Conservation (phyloP, 139 green algal genomes). For the Penium margaritaceum region DNA sequence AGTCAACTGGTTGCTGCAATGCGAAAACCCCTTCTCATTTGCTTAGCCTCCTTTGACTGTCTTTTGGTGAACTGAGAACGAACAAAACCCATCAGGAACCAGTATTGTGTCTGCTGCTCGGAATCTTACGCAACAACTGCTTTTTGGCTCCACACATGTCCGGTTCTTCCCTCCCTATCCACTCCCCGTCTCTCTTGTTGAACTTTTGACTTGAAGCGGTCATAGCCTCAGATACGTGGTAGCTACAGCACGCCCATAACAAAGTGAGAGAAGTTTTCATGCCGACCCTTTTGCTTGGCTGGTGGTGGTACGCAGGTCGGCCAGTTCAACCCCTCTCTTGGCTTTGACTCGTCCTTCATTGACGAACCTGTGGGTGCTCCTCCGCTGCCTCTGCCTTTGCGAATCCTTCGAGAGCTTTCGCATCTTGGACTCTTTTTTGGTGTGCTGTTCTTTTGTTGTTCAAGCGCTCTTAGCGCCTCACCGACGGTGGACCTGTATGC, state of each 20-base stretch:
- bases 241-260: not conserved
- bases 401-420: too few species aligned
- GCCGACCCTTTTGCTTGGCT: not conserved
- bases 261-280: not conserved
- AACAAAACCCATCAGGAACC: too few species aligned
- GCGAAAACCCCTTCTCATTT: not conserved
- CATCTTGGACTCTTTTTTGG: too few species aligned
- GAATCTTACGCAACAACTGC: not conserved
- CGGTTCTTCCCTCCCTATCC: not conserved
- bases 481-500: too few species aligned
- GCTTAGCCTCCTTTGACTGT: too few species aligned
- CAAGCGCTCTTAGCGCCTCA: too few species aligned
- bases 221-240: not conserved
- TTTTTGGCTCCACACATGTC: not conserved
- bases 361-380: slow-evolving; percentile 68
- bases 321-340: slow-evolving; percentile 50
- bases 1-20: not conserved
- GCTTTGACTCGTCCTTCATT: slow-evolving; percentile 65
- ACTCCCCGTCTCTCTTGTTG: not conserved
- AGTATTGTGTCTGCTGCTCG: too few species aligned
- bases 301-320: not conserved
- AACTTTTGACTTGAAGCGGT: not conserved
- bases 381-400: not conserved
- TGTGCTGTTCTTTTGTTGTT: too few species aligned
- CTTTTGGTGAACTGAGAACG: too few species aligned